These are phyloP conservation scores for Dothideomycetidae sp. DNA, from an alignment of 2,329 filamentous ascomycete species.

Conservation along the genomic window DNA sequence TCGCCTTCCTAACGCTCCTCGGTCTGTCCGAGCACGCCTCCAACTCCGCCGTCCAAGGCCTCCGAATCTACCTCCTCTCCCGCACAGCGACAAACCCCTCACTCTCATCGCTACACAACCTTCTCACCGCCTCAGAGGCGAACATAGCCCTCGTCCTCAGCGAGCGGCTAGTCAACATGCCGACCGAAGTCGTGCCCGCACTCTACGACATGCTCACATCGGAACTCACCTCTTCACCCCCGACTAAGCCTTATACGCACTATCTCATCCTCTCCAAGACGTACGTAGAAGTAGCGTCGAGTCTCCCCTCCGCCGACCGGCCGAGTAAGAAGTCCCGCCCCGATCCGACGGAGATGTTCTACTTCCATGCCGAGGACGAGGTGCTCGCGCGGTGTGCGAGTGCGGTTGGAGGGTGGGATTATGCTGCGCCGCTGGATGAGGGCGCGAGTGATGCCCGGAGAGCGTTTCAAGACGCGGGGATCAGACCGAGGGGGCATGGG, in stretches of 20 bases:
- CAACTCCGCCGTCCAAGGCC: constrained; percentile 54
- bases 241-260: constrained; percentile 88
- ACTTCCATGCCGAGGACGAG: constrained; percentile 95
- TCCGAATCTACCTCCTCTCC: constrained; percentile 55
- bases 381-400: constrained; percentile 62
- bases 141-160: constrained; percentile 78
- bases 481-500: constrained; percentile 70
- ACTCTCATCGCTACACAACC: constrained; percentile 32
- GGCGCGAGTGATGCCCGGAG: constrained; percentile 79
- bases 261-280: constrained; percentile 84
- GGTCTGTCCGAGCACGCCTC: constrained; percentile 66
- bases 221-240: constrained; percentile 74
- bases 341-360: constrained; percentile 48
- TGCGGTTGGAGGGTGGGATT: constrained; percentile 57
- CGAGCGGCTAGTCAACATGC: constrained; percentile 91
- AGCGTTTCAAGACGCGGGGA: constrained; percentile 84
- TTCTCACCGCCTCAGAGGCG: constrained; percentile 25
- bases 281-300: constrained; percentile 79
- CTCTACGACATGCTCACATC: constrained; percentile 91
- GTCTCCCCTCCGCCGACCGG: constrained; percentile 52
- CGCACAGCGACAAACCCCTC: constrained; percentile 39
- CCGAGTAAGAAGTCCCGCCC: constrained; percentile 52
- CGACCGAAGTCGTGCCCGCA: constrained; percentile 79
- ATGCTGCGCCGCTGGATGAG: constrained; percentile 69
- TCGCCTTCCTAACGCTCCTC: constrained; percentile 78